Conservation (phyloP, 306 rosid genomes). For the Medicago arabica region DNA sequence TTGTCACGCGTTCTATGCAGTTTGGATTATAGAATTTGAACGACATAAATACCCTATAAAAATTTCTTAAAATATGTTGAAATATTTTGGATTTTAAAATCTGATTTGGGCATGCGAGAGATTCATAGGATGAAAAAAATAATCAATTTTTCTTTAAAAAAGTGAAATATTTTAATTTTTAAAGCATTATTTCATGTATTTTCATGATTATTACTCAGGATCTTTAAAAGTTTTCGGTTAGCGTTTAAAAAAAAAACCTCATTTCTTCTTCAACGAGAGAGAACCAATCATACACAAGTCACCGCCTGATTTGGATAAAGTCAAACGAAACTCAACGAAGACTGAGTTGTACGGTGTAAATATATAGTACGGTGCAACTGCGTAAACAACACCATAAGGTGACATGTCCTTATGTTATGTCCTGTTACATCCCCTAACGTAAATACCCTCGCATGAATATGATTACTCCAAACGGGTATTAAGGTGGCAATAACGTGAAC, state of each 20-base stretch:
- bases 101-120: too few species aligned
- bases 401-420: constrained; percentile 45
- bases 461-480: constrained; percentile 48
- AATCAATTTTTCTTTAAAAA: too few species aligned
- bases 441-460: constrained; percentile 49
- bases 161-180: too few species aligned
- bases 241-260: too few species aligned
- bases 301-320: constrained; percentile 31
- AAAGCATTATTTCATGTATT: neutral
- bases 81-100: too few species aligned
- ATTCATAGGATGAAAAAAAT: too few species aligned
- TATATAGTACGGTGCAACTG: constrained; percentile 65
- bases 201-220: too few species aligned
- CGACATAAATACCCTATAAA: too few species aligned
- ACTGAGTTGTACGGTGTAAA: constrained; percentile 64
- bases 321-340: constrained; percentile 41
- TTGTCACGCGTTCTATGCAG: too few species aligned
- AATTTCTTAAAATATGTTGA: too few species aligned
- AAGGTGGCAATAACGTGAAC: constrained; percentile 45
- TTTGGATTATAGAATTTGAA: too few species aligned
- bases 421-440: constrained; percentile 11
- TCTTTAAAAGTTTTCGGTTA: too few species aligned
- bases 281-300: constrained; percentile 12
- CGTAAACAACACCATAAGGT: constrained; percentile 26
- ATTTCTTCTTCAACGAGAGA: neutral